These are phyloP conservation scores for Postia placenta DNA, from an alignment of 768 basidiomycete genomes.

Conservation along the genomic window DNA sequence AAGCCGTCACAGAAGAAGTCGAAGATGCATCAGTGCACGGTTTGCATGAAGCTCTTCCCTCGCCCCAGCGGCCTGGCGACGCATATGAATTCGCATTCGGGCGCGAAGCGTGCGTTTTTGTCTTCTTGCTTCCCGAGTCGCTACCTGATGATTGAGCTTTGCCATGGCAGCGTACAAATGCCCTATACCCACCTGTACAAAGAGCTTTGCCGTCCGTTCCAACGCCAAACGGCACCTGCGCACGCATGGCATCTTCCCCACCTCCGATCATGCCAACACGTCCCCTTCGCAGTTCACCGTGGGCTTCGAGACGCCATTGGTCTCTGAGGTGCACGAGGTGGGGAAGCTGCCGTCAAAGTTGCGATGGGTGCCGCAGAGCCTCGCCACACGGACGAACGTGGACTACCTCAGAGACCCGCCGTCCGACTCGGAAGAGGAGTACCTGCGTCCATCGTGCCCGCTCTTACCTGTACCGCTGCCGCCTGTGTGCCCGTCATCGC, in stretches of 20 bases:
- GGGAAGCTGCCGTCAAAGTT: slow-evolving; percentile 30
- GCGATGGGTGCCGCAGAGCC: slow-evolving; percentile 37
- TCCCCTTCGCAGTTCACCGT: slow-evolving; percentile 29
- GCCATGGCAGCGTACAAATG: slow-evolving; percentile 37
- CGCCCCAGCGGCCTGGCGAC: slow-evolving; percentile 46
- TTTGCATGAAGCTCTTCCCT: slow-evolving; percentile 41
- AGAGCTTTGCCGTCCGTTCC: slow-evolving; percentile 71
- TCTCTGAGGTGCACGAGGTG: slow-evolving; percentile 35
- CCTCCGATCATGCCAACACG: slow-evolving; percentile 19
- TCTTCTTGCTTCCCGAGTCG: background rate
- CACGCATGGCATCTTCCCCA: slow-evolving; percentile 55
- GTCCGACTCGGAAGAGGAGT: slow-evolving; percentile 26
- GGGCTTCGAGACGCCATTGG: slow-evolving; percentile 40
- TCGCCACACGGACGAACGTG: slow-evolving; percentile 24
- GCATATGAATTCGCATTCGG: slow-evolving; percentile 49
- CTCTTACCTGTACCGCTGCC: slow-evolving; percentile 32
- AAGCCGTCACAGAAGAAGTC: slow-evolving; percentile 29
- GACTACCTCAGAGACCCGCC: slow-evolving; percentile 24
- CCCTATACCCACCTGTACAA: slow-evolving; percentile 51
- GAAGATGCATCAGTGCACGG: slow-evolving; percentile 44
- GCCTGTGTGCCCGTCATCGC: slow-evolving; percentile 24
- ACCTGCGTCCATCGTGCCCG: slow-evolving; percentile 24
- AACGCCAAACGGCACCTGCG: slow-evolving; percentile 78
- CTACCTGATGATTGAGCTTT: background rate
- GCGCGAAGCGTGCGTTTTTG: slow-evolving; percentile 38